Evolutionary conservation across 1,139 yeast species (phyloP), one percentile per base, ranked within the genome.

Genomic region (Pichia sp.): DNA sequence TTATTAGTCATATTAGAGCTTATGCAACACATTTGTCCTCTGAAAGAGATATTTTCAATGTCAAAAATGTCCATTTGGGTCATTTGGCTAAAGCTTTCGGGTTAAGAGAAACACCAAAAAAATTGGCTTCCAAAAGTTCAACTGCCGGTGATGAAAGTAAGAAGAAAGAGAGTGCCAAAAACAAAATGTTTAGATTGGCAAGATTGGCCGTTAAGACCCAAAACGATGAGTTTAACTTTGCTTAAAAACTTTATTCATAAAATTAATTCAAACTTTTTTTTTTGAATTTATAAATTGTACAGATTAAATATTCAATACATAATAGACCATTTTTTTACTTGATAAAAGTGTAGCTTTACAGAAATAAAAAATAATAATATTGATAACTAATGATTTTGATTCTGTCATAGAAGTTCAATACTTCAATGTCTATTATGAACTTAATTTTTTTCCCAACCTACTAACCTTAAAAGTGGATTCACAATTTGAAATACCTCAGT

Each of bases 71-170:
- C 52, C 99, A 92, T 73, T 71, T 94, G 58, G 99, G 98, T 29
- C 98, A 92, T 70, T 72, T 94, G 59, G 97, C 97, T 27, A 92
- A 92, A 66, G 78, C 94, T 56, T 94, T 94, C 67, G 99, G 95
- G 2, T 72, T 92, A 47, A 80, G 99, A 68, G 97, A 92, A 60
- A 84, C 95, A 3, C 98, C 98, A 25, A 89, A 88, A 69, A 78
- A 78, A 54, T 71, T 85, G 62, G 54, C 58, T 3, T 18, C 45
- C 6, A 46, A 44, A 26, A 51, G 53, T 35, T 56, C 59, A 1
- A 56, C 54, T 18, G 85, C 85, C 46, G 69, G 68, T 51, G 69
- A 65, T 3, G 60, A 59, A 11, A 66, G 63, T 52, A 73, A 66
- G 54, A 69, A 71, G 66, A 75, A 81, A 68, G 81, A 83, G 66